A percentile compares a stretch with the other conserved stretches of the same genome.
phyloP scores from a whole-genome alignment of 169 alveolate genomes.

The Plasmodium gallinaceum region DNA sequence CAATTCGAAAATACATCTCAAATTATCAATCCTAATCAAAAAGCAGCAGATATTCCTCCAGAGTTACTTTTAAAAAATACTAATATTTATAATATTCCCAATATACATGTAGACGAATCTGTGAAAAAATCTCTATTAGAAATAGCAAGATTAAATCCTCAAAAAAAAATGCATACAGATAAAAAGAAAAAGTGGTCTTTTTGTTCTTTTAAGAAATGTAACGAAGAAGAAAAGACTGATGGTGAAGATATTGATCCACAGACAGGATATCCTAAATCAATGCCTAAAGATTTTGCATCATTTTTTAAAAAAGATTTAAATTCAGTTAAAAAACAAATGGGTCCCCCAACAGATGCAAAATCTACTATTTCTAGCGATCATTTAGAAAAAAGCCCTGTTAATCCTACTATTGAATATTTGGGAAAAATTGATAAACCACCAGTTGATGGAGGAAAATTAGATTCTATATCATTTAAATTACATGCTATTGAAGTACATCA shows the following conservation, averaged over 20 bases:
- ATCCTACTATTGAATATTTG: slow-evolving; percentile 82
- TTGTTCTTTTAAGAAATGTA: slow-evolving; percentile 69
- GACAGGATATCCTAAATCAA: slow-evolving; percentile 80
- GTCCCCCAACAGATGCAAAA: slow-evolving; percentile 11
- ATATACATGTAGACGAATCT: slow-evolving; percentile 37
- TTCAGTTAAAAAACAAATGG: slow-evolving; percentile 69
- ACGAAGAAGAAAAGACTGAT: background rate
- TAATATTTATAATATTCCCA: slow-evolving; percentile 32
- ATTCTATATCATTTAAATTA: slow-evolving; percentile 87
- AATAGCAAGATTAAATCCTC: slow-evolving; percentile 7
- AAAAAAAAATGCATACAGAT: background rate
- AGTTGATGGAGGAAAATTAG: slow-evolving; percentile 83
- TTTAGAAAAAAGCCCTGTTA: slow-evolving; percentile 77
- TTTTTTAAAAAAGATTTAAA: slow-evolving; percentile 79
- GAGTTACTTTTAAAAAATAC: slow-evolving; percentile 69
- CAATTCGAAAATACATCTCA: slow-evolving; percentile 79
- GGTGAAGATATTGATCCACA: slow-evolving; percentile 72
- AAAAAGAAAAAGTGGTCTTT: slow-evolving; percentile 81
- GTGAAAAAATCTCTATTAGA: slow-evolving; percentile 36
- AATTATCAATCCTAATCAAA: slow-evolving; percentile 70
- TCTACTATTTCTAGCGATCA: slow-evolving; percentile 40
- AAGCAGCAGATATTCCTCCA: slow-evolving; percentile 45
- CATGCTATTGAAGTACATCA: slow-evolving; percentile 92
- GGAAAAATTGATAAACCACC: slow-evolving; percentile 84
- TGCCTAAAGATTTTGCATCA: slow-evolving; percentile 84